Evolutionary conservation across 2,329 filamentous ascomycete species (phyloP), one percentile per base, ranked within the genome.

Genomic region (Ascochyta rabiei): DNA sequence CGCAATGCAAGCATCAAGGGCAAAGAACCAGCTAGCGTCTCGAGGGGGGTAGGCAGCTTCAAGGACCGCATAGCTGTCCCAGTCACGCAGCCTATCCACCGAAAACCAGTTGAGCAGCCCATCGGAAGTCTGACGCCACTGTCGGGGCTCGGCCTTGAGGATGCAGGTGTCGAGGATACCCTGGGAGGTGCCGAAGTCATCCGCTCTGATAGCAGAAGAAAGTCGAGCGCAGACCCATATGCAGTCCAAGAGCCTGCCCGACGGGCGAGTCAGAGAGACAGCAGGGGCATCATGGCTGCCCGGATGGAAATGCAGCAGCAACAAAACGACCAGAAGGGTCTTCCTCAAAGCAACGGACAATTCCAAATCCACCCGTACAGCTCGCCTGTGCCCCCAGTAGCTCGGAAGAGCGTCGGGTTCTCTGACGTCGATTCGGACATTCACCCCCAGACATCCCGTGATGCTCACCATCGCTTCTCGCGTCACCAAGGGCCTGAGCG

Each of bases 401-500:
- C 60, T n/a, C 68, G 75, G 23, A 73, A 76, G 41, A 73, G 74
- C 47, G 75, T 80, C n/a, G 76, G 73, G 0, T 79, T 80, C 43
- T 72, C 67, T 10, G 64, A 69, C 21, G 62, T 64, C 5, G 62
- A 66, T 30, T 52, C 66, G 3, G 68, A 64, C 33, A 47, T 63
- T 19, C 58, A 64, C 19, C 61, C 66, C 21, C 50, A 65, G 35
- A 48, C 48, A 39, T 48, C 62, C 6, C 63, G 71, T 13, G 68
- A 73, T 15, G 60, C 70, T n/a, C 71, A 73, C 30, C 53, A 58
- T 23, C 59, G 60, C 31, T 56, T 59, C 73, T 77, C 53, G 61
- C 46, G 59, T 19, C 34, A 80, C 74, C 58, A 76, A 73, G 72
- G 71, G 73, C 44, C 81, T 71, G 72, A 81, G 69, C 61, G 77